Conservation (phyloP, 1,139 yeast species). For the Kodamaea plutei region DNA sequence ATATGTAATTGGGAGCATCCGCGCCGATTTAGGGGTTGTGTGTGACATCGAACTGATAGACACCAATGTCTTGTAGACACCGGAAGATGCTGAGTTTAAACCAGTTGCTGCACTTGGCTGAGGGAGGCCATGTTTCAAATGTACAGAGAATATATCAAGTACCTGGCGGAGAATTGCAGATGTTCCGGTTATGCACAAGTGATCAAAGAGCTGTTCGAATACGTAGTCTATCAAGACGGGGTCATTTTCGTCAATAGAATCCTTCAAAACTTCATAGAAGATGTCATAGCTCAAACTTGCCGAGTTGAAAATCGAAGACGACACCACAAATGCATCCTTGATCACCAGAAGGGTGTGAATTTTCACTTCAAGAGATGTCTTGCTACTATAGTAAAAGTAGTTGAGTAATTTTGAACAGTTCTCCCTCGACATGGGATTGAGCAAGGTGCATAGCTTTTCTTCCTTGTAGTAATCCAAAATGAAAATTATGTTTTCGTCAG, state of each 20-base stretch:
- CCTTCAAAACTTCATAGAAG: slow-evolving; percentile 27
- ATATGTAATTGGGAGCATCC: slow-evolving; percentile 5
- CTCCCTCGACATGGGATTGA: slow-evolving; percentile 51
- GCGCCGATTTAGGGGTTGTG: slow-evolving; percentile 2
- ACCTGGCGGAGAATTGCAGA: no score
- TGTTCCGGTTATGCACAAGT: no score
- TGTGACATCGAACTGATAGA: slow-evolving; percentile 14
- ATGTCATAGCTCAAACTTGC: slow-evolving; percentile 25
- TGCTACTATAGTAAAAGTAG: slow-evolving; percentile 34
- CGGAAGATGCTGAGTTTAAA: no score
- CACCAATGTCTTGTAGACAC: slow-evolving; percentile 12
- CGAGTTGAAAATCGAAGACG: slow-evolving; percentile 27
- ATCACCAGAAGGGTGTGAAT: slow-evolving; percentile 40
- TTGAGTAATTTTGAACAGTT: slow-evolving; percentile 44
- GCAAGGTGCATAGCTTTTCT: slow-evolving; percentile 51
- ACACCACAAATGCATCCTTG: slow-evolving; percentile 37
- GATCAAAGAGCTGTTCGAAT: slow-evolving; percentile 31
- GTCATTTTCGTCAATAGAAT: slow-evolving; percentile 27
- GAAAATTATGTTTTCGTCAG: slow-evolving; percentile 33
- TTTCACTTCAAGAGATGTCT: slow-evolving; percentile 28
- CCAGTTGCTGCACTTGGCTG: no score
- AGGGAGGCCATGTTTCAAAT: no score
- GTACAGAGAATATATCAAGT: no score
- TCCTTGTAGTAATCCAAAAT: slow-evolving; percentile 46
- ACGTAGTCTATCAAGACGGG: no score